phyloP scores from a whole-genome alignment of 805 yeast species.

The Saturnispora quitensis region DNA sequence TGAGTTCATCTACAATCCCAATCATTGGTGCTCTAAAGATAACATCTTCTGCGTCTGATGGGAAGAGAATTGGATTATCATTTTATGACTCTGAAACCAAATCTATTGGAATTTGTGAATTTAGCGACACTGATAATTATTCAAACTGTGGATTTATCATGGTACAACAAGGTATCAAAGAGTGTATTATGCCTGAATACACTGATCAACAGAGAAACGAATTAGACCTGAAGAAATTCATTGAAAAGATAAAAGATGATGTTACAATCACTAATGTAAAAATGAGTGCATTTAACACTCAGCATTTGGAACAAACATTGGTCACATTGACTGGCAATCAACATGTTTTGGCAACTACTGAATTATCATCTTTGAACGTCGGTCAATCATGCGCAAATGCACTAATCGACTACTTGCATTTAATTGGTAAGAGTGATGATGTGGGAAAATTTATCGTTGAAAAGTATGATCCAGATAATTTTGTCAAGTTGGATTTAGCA shows the following conservation, averaged over 20 bases:
- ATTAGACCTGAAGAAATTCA: constrained; percentile 53
- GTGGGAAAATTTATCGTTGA: constrained; percentile 48
- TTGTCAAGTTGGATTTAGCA: constrained; percentile 84
- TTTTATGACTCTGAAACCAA: constrained; percentile 66
- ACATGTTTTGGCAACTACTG: constrained; percentile 45
- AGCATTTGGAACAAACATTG: constrained; percentile 72
- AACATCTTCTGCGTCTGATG: constrained; percentile 31
- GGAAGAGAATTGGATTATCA: constrained; percentile 63
- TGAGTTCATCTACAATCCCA: constrained; percentile 26
- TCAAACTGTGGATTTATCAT: constrained; percentile 79
- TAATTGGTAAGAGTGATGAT: constrained; percentile 48
- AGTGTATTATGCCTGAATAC: constrained; percentile 52
- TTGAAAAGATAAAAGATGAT: constrained; percentile 67
- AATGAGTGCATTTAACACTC: constrained; percentile 46
- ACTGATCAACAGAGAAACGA: constrained; percentile 24
- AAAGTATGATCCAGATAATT: constrained; percentile 65
- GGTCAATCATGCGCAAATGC: constrained; percentile 64
- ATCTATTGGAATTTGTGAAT: constrained; percentile 64
- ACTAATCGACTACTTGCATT: constrained; percentile 54
- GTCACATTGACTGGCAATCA: constrained; percentile 57
- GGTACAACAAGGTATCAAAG: constrained; percentile 85
- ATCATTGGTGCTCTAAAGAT: constrained; percentile 47
- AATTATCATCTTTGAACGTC: constrained; percentile 37
- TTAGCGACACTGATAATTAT: constrained; percentile 78
- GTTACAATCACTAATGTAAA: constrained; percentile 58